Percentiles rank a stretch among this genome's conserved stretches.
phyloP scores from a whole-genome alignment of 2,329 filamentous ascomycete species.

The Tolypocladium tropicale region DNA sequence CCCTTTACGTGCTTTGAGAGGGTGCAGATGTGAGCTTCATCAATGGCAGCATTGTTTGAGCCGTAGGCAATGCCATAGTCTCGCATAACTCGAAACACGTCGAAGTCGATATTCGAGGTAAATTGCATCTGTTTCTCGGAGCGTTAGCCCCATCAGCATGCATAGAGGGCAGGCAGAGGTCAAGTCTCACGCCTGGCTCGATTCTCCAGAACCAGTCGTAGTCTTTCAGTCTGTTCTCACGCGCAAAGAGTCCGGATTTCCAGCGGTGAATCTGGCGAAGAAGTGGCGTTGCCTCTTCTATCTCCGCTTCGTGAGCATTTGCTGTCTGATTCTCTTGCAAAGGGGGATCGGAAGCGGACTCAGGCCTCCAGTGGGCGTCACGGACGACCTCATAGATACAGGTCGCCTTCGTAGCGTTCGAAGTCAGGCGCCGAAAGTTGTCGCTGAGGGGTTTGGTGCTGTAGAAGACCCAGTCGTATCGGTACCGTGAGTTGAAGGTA shows the following conservation, averaged over 20 bases:
- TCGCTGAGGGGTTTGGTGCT: constrained; percentile 70
- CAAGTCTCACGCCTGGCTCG: constrained; percentile 43
- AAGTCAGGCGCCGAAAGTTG: constrained; percentile 61
- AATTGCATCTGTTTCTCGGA: constrained; percentile 34
- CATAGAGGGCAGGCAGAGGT: neutral
- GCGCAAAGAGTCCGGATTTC: constrained; percentile 76
- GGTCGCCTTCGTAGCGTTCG: constrained; percentile 58
- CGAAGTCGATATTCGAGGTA: constrained; percentile 60
- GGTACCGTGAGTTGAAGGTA: constrained; percentile 67
- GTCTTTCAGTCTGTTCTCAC: constrained; percentile 56
- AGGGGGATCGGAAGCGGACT: constrained; percentile 27
- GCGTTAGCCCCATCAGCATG: constrained; percentile 1
- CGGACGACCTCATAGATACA: constrained; percentile 65
- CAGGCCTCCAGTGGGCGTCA: constrained; percentile 66
- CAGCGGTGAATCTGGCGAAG: constrained; percentile 69
- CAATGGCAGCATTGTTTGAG: constrained; percentile 41
- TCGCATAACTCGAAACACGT: constrained; percentile 77
- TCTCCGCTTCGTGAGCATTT: neutral
- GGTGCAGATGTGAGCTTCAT: constrained; percentile 29
- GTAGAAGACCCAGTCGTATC: constrained; percentile 85
- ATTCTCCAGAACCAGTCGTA: constrained; percentile 53
- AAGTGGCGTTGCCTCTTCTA: constrained; percentile 33
- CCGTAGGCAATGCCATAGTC: constrained; percentile 76
- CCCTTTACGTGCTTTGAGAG: constrained; percentile 34
- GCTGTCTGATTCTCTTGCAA: neutral